These are phyloP conservation scores for Schizophyllum amplum DNA, from an alignment of 1,284 basidiomycete genomes.

Conservation along the genomic window DNA sequence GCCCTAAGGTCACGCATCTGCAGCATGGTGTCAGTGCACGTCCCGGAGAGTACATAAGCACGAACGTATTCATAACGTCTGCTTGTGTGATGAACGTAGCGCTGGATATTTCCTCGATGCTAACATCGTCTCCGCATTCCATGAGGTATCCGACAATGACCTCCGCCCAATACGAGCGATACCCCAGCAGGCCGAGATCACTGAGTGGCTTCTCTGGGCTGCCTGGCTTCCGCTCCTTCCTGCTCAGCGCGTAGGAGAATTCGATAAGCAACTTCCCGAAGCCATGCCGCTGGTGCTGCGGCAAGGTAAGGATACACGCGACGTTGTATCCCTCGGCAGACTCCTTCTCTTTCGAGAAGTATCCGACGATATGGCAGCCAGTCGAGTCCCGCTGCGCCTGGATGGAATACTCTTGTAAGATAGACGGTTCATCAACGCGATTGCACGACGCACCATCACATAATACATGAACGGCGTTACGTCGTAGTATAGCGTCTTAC, in stretches of 20 bases:
- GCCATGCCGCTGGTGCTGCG: slow-evolving; percentile 94
- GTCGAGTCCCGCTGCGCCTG: slow-evolving; percentile 81
- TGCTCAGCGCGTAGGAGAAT: slow-evolving; percentile 97
- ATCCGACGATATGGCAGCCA: slow-evolving; percentile 94
- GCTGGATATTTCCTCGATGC: slow-evolving; percentile 96
- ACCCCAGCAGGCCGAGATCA: slow-evolving; percentile 89
- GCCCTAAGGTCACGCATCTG: slow-evolving; percentile 88
- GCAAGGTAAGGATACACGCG: slow-evolving; percentile 96
- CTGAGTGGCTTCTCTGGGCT: slow-evolving; percentile 97
- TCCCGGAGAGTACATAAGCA: slow-evolving; percentile 18
- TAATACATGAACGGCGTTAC: slow-evolving; percentile 99
- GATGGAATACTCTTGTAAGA: slow-evolving; percentile 10
- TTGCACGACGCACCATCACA: slow-evolving; percentile 73
- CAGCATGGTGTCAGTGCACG: slow-evolving; percentile 5
- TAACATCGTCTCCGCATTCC: slow-evolving; percentile 70
- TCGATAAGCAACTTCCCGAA: slow-evolving; percentile 96
- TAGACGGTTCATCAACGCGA: no score
- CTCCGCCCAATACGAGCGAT: slow-evolving; percentile 97
- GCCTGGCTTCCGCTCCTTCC: slow-evolving; percentile 92
- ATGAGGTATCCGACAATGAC: slow-evolving; percentile 91
- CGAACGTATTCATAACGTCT: slow-evolving; percentile 97
- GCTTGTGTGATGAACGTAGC: slow-evolving; percentile 95
- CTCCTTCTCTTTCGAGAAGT: slow-evolving; percentile 99
- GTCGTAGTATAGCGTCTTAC: slow-evolving; percentile 99
- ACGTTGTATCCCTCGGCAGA: slow-evolving; percentile 98